phyloP scores from a whole-genome alignment of 2,329 filamentous ascomycete genomes.

The Thielaviopsis ethacetica region DNA sequence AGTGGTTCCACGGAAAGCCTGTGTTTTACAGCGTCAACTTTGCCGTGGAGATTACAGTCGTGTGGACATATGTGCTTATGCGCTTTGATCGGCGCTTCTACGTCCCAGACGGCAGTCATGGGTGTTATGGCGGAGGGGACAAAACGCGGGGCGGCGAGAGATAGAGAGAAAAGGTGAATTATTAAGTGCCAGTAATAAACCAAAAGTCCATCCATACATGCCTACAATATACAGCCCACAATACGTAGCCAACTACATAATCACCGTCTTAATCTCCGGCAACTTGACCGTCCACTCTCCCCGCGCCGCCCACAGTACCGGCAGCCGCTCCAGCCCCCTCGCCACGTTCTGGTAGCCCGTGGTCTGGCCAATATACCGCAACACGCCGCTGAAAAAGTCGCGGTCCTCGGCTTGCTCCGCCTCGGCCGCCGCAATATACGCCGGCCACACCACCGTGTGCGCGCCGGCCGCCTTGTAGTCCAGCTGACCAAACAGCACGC shows the following conservation, averaged over 20 bases:
- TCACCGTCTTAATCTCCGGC: not conserved
- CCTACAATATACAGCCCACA: too few relatives aligned
- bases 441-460: conserved; percentile 2
- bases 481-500: not conserved
- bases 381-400: not conserved
- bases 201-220: too few relatives aligned
- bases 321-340: not conserved
- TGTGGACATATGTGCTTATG: conserved; percentile 47
- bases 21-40: conserved; percentile 74
- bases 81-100: conserved; percentile 64
- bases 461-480: not conserved
- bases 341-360: conserved; percentile 2
- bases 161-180: too few relatives aligned
- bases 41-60: conserved; percentile 52
- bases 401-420: not conserved
- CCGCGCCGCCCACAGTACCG: not conserved
- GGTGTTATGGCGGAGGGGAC: not conserved
- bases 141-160: too few relatives aligned
- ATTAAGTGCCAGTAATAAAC: too few relatives aligned
- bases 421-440: conserved; percentile 2
- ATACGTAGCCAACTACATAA: conserved; percentile 2
- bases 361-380: not conserved
- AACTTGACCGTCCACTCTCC: not conserved
- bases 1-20: conserved; percentile 54
- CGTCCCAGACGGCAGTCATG: conserved; percentile 48